Base-by-base conservation (phyloP, 805 yeast genomes). In the Cyberlindnera maritima region DNA sequence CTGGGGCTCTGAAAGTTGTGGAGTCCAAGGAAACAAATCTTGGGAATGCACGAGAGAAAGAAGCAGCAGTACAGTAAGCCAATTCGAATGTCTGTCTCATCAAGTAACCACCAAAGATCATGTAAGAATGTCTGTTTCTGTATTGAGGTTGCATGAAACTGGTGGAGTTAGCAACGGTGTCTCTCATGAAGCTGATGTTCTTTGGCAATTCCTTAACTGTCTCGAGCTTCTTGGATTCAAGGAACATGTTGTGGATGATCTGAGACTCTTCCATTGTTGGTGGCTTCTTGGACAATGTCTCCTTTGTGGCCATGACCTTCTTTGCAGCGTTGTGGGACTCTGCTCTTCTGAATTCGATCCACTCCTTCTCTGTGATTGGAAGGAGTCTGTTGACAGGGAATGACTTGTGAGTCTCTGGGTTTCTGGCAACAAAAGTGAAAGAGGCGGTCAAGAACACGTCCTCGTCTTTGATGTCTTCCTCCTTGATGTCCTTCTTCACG, bases 101-200 rank as follows among this genome's bases (percentile, higher is more conserved):
- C 60, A 91, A 71, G 61, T 91, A 91, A 25, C 98, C 98, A 58
- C 98, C 98, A 66, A 91, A 91, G 39, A 91, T 88, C 88, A 90
- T 89, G 68, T 85, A 88, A 3, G 95, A 86, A 64, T 91, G 96
- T 64, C 96, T 80, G 71, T 91, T 91, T 68, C 97, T 80, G 70
- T 90, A 91, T 70, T 91, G 97, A 2, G 97, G 97, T 68, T 91
- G 97, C 92, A 91, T 92, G 67, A 90, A 82, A 59, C 84, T 77
- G 7, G 96, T 88, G 11, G 96, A 85, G 43, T 77, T 71, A 44
- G 87, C 75, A 43, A 65, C 69, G 1, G 97, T 83, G 52, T 88
- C 84, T 41, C 77, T 75, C 95, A 89, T 86, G 55, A 78, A 78
- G 38, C 74, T 70, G 26, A 83, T 64, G 51, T 77, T 78, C 20